Conservation (phyloP, 169 alveolate species). For the Besnoitia besnoiti region DNA sequence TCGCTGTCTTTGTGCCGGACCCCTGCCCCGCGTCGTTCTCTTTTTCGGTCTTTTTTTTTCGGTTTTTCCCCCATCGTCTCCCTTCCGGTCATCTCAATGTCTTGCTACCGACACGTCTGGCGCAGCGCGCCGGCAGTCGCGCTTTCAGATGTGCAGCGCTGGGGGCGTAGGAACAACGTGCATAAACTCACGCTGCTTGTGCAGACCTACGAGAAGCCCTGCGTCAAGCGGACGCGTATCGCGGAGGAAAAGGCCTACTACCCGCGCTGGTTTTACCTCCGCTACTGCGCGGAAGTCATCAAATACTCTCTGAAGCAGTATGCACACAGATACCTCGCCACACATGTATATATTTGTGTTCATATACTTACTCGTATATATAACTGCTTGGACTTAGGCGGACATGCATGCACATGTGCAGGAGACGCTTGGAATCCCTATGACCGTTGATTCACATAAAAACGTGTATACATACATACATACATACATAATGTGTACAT, state of each 20-base stretch:
- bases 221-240: neutral
- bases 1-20: neutral
- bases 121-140: neutral
- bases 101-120: neutral
- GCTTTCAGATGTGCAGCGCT: neutral
- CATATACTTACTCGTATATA: neutral
- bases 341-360: neutral
- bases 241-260: conserved; percentile 41
- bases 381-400: neutral
- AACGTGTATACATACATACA: neutral
- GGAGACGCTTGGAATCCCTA: too few relatives aligned
- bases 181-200: conserved; percentile 17
- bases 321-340: neutral
- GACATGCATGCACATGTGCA: neutral
- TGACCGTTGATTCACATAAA: neutral
- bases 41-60: neutral
- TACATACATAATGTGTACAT: neutral
- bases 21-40: neutral
- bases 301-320: conserved; percentile 35
- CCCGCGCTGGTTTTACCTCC: conserved; percentile 32
- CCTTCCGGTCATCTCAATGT: neutral
- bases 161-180: conserved; percentile 12
- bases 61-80: neutral
- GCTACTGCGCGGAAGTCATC: conserved; percentile 31
- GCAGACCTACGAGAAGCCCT: conserved; percentile 49